These are phyloP conservation scores for Cruciata laevipes DNA, from an alignment of 257 asterid species.

Conservation along the genomic window DNA sequence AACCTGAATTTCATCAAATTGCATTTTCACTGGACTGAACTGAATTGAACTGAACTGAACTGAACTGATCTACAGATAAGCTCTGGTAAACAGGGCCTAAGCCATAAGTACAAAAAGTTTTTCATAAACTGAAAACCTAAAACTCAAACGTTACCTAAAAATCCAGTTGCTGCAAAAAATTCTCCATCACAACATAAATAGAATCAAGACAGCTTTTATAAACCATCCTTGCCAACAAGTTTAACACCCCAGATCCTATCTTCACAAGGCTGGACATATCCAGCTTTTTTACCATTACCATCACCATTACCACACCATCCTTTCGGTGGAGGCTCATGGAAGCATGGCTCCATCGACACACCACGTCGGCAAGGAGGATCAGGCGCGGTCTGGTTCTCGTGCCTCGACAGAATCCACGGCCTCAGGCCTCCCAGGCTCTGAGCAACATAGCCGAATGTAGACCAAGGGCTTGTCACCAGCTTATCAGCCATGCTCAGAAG, in stretches of 20 bases:
- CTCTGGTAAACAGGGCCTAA: too few species aligned
- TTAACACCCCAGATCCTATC: slow-evolving; percentile 3
- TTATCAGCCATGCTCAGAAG: slow-evolving; percentile 65
- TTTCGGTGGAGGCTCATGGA: slow-evolving; percentile 54
- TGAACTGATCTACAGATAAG: too few species aligned
- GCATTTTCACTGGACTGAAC: too few species aligned
- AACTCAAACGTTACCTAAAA: too few species aligned
- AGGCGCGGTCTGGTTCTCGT: slow-evolving; percentile 38
- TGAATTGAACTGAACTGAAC: too few species aligned
- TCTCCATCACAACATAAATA: too few species aligned
- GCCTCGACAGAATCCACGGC: slow-evolving; percentile 69
- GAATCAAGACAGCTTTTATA: too few species aligned
- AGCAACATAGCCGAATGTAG: slow-evolving; percentile 83
- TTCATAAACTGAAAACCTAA: too few species aligned
- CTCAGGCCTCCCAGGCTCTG: slow-evolving; percentile 72
- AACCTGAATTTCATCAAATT: too few species aligned
- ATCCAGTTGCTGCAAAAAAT: too few species aligned
- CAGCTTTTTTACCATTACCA: not conserved
- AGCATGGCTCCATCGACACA: slow-evolving; percentile 68
- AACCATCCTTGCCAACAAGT: not conserved
- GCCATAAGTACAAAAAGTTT: too few species aligned
- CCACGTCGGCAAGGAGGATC: slow-evolving; percentile 53
- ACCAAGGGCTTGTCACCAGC: slow-evolving; percentile 66
- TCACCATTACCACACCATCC: not conserved
- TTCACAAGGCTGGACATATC: slow-evolving; percentile 8